Conservation (phyloP, 2,329 filamentous ascomycete genomes). For the Leptographium lundbergii region DNA sequence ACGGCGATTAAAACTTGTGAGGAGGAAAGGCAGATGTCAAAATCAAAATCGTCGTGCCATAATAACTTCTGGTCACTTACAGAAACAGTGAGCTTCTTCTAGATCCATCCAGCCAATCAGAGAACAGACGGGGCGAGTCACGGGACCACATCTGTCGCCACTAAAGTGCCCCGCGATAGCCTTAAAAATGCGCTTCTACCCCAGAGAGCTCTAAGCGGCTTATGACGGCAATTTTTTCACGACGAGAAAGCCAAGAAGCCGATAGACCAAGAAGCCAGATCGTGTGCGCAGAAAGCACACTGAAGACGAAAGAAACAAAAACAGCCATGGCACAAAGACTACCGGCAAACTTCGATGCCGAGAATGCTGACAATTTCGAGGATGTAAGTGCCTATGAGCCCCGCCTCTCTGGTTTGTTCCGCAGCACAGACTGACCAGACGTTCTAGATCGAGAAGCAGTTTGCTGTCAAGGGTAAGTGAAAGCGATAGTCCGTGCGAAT, state of each 20-base stretch:
- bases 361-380: conserved; percentile 42
- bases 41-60: neutral
- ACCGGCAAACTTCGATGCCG: conserved; percentile 46
- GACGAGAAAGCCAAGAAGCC: neutral
- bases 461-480: conserved; percentile 79
- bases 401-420: neutral
- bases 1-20: no score
- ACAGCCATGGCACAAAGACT: conserved; percentile 18
- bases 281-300: neutral
- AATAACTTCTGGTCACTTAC: no score
- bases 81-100: neutral
- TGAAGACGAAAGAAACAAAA: neutral
- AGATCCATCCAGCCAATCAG: neutral
- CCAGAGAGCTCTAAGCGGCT: neutral
- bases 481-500: neutral
- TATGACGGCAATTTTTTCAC: neutral
- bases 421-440: neutral
- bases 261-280: no score
- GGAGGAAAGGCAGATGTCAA: neutral
- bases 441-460: conserved; percentile 90
- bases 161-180: neutral
- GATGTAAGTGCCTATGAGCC: conserved; percentile 29
- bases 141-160: neutral
- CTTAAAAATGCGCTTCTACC: neutral
- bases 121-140: neutral